Base-by-base conservation (phyloP, 306 rosid species). In the Coriaria nepalensis region DNA sequence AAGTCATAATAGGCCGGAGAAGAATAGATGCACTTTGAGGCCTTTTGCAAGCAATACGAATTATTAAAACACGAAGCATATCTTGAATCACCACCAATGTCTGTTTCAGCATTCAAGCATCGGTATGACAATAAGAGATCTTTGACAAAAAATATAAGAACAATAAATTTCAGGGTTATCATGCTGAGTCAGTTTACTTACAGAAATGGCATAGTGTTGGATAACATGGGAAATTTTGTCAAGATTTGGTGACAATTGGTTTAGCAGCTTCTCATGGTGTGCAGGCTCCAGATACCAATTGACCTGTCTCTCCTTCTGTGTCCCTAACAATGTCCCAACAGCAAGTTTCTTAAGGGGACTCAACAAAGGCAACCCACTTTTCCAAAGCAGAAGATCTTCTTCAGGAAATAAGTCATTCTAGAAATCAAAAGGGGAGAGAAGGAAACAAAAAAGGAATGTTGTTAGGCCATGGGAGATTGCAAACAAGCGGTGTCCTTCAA, bases 311-410 rank as follows among this genome's bases (percentile, higher is more conserved):
- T 85, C 98, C 66, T 73, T 82, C 62, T 51, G 82, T 49, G 93
- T 81, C 50, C 98, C 98, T 59, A 90, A 53, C 34, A 90, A 50
- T 10, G 93, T 81, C 61, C 92, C 84, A 66, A 90, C 75, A 20
- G 94, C 76, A 74, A 90, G 65, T 68, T 77, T 70, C 76, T 94
- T 81, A 53, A 86, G 75, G 49, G 87, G 71, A 61, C 95, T 82
- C 59, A 82, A 64, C 85, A 85, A 66, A 56, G 98, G 98, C 93
- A 78, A 75, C 47, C 95, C 81, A 50, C 73, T 70, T 60, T 73
- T 90, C 98, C 98, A 90, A 49, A 68, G 78, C 95, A 94, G 79
- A 62, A 77, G 72, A 59, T 85, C 94, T 77, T 85, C 95, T 62
- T 73, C 94, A 2, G 98, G 96, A 66, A 85, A 69, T 64, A 90